Evolutionary conservation across 2,329 filamentous ascomycete genomes (phyloP).

Genomic region (Xylaria sp.): DNA sequence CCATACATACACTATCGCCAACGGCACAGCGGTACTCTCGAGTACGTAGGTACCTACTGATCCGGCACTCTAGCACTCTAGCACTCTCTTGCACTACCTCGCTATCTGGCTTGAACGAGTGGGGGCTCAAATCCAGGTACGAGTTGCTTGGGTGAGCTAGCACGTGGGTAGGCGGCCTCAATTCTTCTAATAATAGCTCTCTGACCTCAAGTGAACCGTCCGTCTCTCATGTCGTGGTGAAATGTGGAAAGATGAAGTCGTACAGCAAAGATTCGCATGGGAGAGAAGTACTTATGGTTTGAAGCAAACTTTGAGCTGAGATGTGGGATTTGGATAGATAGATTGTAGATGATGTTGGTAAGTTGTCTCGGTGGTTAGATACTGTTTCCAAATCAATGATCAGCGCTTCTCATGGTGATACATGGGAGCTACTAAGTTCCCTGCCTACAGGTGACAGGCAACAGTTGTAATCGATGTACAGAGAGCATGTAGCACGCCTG

Average conservation of each 20-base stretch:
- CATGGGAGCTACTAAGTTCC: slow-evolving; percentile 3
- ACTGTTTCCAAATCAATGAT: slow-evolving; percentile 31
- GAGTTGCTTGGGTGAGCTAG: slow-evolving; percentile 26
- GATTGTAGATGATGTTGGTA: slow-evolving; percentile 10
- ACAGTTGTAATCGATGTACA: not conserved
- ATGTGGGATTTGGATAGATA: slow-evolving; percentile 2
- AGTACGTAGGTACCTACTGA: slow-evolving; percentile 13
- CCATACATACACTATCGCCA: slow-evolving; percentile 25
- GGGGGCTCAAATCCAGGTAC: slow-evolving; percentile 28
- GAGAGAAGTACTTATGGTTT: not conserved
- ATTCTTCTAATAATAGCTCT: slow-evolving; percentile 19
- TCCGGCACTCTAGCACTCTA: slow-evolving; percentile 12
- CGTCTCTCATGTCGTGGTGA: slow-evolving; percentile 10
- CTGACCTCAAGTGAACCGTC: not conserved
- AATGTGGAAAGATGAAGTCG: not conserved
- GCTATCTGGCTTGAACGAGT: slow-evolving; percentile 24
- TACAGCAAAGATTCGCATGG: not conserved
- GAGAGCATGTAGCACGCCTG: not conserved
- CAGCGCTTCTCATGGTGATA: slow-evolving; percentile 30
- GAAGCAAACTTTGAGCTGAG: not conserved
- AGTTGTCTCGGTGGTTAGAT: slow-evolving; percentile 14
- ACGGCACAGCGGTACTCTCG: slow-evolving; percentile 20
- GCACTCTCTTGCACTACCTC: slow-evolving; percentile 7
- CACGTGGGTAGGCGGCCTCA: slow-evolving; percentile 34
- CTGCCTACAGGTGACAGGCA: not conserved